Evolutionary conservation across 805 yeast species (phyloP).

Genomic region (Alloascoidea africana): DNA sequence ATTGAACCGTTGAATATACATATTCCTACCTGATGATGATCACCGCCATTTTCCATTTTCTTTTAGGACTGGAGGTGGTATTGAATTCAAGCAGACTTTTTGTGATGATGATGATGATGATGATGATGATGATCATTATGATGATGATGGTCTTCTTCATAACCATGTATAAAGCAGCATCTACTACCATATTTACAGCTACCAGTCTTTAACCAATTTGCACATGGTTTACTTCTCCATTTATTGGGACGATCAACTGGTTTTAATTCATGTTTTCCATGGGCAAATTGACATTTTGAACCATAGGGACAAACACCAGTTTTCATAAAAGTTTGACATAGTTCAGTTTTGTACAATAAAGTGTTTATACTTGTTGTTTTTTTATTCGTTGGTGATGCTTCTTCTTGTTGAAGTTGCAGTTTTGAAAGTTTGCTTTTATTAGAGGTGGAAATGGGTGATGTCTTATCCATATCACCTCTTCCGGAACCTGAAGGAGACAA

Average conservation of each 20-base stretch:
- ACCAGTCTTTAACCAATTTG: slow-evolving; percentile 74
- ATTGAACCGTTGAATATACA: too few relatives aligned
- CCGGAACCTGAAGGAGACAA: background rate
- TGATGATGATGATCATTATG: too few relatives aligned
- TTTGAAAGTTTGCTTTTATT: slow-evolving; percentile 4
- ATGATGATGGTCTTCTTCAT: too few relatives aligned
- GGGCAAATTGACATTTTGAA: slow-evolving; percentile 88
- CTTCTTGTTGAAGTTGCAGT: slow-evolving; percentile 12
- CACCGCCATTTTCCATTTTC: too few relatives aligned
- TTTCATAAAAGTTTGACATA: slow-evolving; percentile 65
- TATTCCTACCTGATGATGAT: too few relatives aligned
- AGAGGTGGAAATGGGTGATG: background rate
- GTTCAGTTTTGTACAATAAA: slow-evolving; percentile 76
- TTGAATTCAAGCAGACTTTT: too few relatives aligned
- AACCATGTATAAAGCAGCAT: slow-evolving; percentile 82
- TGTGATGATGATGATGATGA: too few relatives aligned
- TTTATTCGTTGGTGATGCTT: slow-evolving; percentile 14
- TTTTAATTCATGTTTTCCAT: slow-evolving; percentile 68
- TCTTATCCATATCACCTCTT: slow-evolving; percentile 2
- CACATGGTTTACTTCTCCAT: slow-evolving; percentile 86
- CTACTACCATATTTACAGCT: slow-evolving; percentile 80
- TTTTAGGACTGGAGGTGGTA: too few relatives aligned
- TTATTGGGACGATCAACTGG: slow-evolving; percentile 58
- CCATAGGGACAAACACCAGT: slow-evolving; percentile 77
- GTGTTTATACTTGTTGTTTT: slow-evolving; percentile 32